Evolutionary conservation across 2,329 filamentous ascomycete genomes (phyloP).

Genomic region (Aschersonia sp.): DNA sequence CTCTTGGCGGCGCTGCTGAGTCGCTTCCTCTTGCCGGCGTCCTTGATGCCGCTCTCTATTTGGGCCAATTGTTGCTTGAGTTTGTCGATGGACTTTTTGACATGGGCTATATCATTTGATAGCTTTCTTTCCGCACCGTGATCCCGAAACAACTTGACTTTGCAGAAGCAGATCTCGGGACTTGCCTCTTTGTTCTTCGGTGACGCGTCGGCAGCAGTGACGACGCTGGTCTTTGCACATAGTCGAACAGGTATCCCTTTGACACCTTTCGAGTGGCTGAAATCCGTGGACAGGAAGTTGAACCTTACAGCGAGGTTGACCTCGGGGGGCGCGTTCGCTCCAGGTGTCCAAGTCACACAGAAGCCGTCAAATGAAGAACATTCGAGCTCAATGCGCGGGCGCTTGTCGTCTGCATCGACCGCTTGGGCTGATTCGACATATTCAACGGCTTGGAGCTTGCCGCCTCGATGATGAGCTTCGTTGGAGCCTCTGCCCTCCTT

Average conservation of each 20-base stretch:
- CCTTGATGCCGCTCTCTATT: constrained; percentile 51
- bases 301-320: constrained; percentile 85
- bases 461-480: constrained; percentile 85
- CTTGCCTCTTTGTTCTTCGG: constrained; percentile 27
- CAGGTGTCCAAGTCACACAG: constrained; percentile 76
- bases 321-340: constrained; percentile 51
- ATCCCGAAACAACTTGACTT: constrained; percentile 92
- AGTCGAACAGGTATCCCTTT: constrained; percentile 92
- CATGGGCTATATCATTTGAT: constrained; percentile 84
- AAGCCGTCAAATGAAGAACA: constrained; percentile 85
- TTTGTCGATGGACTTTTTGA: constrained; percentile 95
- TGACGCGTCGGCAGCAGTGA: constrained; percentile 35
- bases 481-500: constrained; percentile 94
- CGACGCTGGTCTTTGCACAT: constrained; percentile 72
- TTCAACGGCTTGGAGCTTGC: constrained; percentile 87
- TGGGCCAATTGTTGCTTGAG: constrained; percentile 86
- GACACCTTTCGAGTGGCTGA: constrained; percentile 96
- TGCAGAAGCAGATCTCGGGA: constrained; percentile 80
- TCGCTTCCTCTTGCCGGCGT: constrained; percentile 50
- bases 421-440: constrained; percentile 59
- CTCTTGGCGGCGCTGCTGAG: constrained; percentile 31
- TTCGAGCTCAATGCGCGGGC: constrained; percentile 56
- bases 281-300: constrained; percentile 97
- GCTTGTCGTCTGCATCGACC: constrained; percentile 47
- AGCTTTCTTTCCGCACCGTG: constrained; percentile 92